phyloP scores from a whole-genome alignment of 768 basidiomycete species.

The Termitomyces sp. region DNA sequence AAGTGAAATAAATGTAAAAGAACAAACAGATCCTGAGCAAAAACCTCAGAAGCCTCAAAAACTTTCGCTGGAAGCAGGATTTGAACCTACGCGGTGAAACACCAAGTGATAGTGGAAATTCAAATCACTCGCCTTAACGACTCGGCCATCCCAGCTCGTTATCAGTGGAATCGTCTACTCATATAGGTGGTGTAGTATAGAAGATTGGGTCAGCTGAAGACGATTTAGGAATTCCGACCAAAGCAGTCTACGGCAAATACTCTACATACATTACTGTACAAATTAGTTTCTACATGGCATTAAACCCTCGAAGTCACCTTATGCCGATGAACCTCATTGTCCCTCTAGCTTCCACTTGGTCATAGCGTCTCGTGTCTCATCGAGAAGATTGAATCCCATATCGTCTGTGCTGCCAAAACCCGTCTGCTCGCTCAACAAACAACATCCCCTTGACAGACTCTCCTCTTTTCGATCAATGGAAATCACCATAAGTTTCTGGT shows the following conservation, averaged over 20 bases:
- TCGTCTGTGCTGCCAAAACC: constrained; percentile 38
- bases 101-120: constrained; percentile 73
- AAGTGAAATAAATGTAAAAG: too few species aligned
- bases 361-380: constrained; percentile 32
- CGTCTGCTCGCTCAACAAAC: constrained; percentile 42
- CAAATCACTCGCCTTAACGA: constrained; percentile 94
- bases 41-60: constrained; percentile 24
- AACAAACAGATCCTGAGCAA: too few species aligned
- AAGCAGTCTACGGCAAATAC: not conserved
- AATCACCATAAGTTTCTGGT: constrained; percentile 25
- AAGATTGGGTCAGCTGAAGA: too few species aligned
- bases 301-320: not conserved
- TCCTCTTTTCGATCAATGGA: constrained; percentile 33
- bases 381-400: constrained; percentile 33
- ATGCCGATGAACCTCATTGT: constrained; percentile 2
- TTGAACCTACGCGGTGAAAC: constrained; percentile 89
- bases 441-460: constrained; percentile 33
- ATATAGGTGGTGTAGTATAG: too few species aligned
- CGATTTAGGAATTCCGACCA: too few species aligned
- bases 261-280: not conserved
- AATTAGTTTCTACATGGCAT: not conserved
- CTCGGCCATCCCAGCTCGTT: constrained; percentile 69
- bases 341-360: constrained; percentile 36
- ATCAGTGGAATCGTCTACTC: too few species aligned
- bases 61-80: constrained; percentile 82